Evolutionary conservation across 345 rosid genomes (phyloP).

Genomic region (Hirschfeldia incana): DNA sequence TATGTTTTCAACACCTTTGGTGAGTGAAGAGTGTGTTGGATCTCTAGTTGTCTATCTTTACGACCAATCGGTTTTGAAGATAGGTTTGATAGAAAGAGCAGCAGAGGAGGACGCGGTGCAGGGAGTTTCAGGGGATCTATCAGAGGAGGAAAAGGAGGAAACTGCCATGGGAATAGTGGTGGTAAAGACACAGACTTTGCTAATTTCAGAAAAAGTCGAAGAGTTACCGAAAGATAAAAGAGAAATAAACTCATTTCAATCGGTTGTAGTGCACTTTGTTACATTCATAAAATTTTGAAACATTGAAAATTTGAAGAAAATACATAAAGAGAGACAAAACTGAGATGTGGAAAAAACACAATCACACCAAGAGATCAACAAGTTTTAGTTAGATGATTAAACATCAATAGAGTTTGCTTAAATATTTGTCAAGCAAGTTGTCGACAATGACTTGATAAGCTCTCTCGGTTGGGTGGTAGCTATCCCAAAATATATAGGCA

Average conservation of each 20-base stretch:
- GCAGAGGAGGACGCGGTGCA: conserved; percentile 40
- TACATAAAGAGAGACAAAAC: not conserved
- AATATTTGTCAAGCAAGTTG: conserved; percentile 14
- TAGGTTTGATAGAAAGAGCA: conserved; percentile 36
- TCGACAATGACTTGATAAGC: conserved; percentile 46
- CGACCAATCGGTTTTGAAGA: conserved; percentile 22
- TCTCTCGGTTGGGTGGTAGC: conserved; percentile 66
- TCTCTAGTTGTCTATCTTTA: not conserved
- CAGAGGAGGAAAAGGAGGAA: conserved; percentile 37
- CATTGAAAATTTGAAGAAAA: not conserved
- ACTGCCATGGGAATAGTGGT: conserved; percentile 16
- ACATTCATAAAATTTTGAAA: not conserved
- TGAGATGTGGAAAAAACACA: not conserved
- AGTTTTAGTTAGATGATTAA: not conserved
- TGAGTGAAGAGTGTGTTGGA: not conserved
- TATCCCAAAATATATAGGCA: conserved; percentile 58
- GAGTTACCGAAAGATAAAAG: conserved; percentile 39
- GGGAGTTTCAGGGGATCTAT: conserved; percentile 33
- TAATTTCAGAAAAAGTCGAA: conserved; percentile 39
- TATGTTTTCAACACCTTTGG: not conserved
- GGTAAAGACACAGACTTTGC: conserved; percentile 34
- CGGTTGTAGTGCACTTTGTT: not conserved
- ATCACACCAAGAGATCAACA: not conserved
- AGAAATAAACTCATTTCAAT: not conserved
- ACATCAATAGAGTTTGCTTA: not conserved